Evolutionary conservation across 2,329 filamentous ascomycete species (phyloP).

Genomic region (Apiospora pterosperma): DNA sequence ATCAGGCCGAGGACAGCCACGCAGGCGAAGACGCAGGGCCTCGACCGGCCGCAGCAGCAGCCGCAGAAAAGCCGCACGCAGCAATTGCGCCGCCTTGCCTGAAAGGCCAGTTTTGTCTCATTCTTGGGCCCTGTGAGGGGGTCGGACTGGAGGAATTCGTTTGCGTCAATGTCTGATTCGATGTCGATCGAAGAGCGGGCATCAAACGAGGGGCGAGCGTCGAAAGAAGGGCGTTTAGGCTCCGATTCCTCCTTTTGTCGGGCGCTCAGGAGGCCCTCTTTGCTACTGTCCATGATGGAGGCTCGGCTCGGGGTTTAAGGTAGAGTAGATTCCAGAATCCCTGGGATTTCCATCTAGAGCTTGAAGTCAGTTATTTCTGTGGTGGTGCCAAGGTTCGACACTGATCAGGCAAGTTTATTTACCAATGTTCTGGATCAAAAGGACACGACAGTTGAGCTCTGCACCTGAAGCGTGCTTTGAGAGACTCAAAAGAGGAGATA

Average conservation of each 20-base stretch:
- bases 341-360: background rate
- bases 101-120: constrained; percentile 13
- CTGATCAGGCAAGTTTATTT: background rate
- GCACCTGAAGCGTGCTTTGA: background rate
- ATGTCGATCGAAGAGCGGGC: constrained; percentile 19
- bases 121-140: constrained; percentile 24
- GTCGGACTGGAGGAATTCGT: constrained; percentile 34
- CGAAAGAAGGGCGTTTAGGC: constrained; percentile 20
- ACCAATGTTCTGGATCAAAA: background rate
- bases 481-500: background rate
- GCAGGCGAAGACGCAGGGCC: constrained; percentile 32
- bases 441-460: background rate
- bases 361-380: background rate
- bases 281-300: background rate
- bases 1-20: constrained; percentile 27
- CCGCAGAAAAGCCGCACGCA: constrained; percentile 20
- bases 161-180: constrained; percentile 34
- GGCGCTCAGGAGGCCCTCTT: constrained; percentile 25
- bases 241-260: constrained; percentile 14
- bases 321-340: background rate
- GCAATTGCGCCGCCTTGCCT: constrained; percentile 18
- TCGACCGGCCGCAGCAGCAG: constrained; percentile 25
- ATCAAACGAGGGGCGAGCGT: constrained; percentile 28
- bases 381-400: background rate
- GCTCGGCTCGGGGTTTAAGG: background rate